Percentiles rank a stretch among this genome's conserved stretches.
Conservation (phyloP, 148 eudicot genomes). For the Linanthus parryae region DNA sequence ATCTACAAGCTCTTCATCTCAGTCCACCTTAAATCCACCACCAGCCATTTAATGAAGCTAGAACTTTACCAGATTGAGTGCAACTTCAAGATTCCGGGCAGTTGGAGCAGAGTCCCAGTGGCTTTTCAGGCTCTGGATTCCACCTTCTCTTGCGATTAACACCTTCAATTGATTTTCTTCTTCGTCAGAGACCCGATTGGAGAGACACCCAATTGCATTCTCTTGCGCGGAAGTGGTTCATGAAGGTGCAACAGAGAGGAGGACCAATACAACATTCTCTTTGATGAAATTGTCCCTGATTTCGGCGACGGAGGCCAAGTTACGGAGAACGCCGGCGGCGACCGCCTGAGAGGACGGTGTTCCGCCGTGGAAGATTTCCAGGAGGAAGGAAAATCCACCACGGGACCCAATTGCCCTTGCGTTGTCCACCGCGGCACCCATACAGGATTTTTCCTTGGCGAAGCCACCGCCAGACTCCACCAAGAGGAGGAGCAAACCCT, state of each 20-base stretch:
- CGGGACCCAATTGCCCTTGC: constrained; percentile 80
- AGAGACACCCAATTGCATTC: constrained; percentile 69
- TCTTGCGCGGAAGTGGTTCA: constrained; percentile 71
- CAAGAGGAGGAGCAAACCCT: constrained; percentile 51
- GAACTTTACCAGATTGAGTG: constrained; percentile 40
- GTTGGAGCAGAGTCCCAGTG: constrained; percentile 59
- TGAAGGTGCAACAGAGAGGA: constrained; percentile 39
- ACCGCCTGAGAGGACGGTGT: constrained; percentile 69
- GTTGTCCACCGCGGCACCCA: constrained; percentile 56
- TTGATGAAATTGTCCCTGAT: constrained; percentile 65
- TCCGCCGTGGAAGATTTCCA: constrained; percentile 68
- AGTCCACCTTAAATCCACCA: too few species aligned
- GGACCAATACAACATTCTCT: constrained; percentile 52
- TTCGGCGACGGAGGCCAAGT: constrained; percentile 54
- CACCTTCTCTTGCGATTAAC: constrained; percentile 60
- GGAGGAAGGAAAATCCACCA: constrained; percentile 65
- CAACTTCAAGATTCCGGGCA: constrained; percentile 44
- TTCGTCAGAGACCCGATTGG: constrained; percentile 38
- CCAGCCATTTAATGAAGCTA: too few species aligned
- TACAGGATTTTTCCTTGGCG: constrained; percentile 69
- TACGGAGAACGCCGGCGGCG: constrained; percentile 67
- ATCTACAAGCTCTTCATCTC: too few species aligned
- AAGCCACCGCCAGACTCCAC: constrained; percentile 63
- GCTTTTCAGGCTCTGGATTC: constrained; percentile 51
- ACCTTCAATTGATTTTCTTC: constrained; percentile 60